Evolutionary conservation across 306 rosid species (phyloP).

Genomic region (Citrullus colocynthis): DNA sequence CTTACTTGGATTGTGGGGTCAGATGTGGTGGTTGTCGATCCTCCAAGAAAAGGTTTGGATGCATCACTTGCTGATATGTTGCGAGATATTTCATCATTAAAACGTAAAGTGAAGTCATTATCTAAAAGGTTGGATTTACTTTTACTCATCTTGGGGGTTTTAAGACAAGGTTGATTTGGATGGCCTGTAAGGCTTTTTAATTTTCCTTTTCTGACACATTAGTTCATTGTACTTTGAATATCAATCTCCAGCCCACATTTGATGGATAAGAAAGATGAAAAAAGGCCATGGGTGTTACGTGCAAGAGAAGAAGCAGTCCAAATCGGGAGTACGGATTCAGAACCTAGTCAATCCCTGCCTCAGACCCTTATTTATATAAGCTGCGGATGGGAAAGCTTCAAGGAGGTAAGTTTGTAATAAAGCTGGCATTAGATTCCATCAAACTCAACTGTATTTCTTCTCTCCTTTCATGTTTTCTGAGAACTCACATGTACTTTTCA

Average conservation of each 20-base stretch:
- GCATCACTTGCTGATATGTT: conserved; percentile 55
- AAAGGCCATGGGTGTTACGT: conserved; percentile 94
- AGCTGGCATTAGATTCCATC: not conserved
- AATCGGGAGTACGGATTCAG: conserved; percentile 36
- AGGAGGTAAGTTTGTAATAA: conserved; percentile 48
- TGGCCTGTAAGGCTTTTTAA: not conserved
- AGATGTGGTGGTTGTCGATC: conserved; percentile 85
- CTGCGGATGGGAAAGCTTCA: conserved; percentile 99
- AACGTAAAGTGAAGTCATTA: conserved; percentile 39
- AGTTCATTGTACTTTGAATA: conserved; percentile 12
- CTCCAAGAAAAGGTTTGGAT: conserved; percentile 91
- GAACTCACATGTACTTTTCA: not conserved
- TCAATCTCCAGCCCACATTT: conserved; percentile 39
- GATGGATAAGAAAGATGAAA: conserved; percentile 52
- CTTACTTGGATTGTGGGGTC: conserved; percentile 76
- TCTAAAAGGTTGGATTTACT: conserved; percentile 40
- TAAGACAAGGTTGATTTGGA: not conserved
- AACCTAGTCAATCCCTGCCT: conserved; percentile 36
- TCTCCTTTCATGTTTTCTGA: not conserved
- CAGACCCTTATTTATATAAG: conserved; percentile 88
- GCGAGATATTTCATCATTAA: conserved; percentile 38
- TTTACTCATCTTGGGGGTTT: conserved; percentile 10
- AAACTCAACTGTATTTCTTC: not conserved
- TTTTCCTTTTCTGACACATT: conserved; percentile 5
- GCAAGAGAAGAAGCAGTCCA: conserved; percentile 72